Evolutionary conservation across 495 filamentous ascomycete genomes (phyloP).

Genomic region (Tuber calosporum): DNA sequence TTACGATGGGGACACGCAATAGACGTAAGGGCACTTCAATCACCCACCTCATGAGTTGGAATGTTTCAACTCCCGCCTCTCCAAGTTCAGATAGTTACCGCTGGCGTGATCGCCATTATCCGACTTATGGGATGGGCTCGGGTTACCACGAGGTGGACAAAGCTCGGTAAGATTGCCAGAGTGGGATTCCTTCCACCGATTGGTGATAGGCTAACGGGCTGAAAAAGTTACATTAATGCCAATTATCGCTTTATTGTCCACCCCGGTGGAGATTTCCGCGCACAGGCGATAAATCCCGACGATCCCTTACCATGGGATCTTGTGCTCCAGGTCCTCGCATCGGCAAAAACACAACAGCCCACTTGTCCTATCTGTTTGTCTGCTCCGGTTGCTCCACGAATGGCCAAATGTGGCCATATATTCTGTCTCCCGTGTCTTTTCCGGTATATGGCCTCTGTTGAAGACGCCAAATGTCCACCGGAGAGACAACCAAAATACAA

Average conservation of each 20-base stretch:
- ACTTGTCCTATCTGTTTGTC: constrained; percentile 92
- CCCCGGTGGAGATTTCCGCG: constrained; percentile 67
- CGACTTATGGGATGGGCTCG: constrained; percentile 79
- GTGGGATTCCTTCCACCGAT: constrained; percentile 1
- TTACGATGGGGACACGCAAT: constrained; percentile 74
- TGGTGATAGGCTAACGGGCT: constrained; percentile 17
- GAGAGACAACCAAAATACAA: constrained; percentile 77
- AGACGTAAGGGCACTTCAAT: constrained; percentile 93
- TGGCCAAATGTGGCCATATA: constrained; percentile 96
- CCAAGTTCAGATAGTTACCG: constrained; percentile 47
- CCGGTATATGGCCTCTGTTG: constrained; percentile 86
- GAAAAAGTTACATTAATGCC: constrained; percentile 74
- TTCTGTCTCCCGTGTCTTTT: constrained; percentile 92
- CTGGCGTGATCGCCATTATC: constrained; percentile 54
- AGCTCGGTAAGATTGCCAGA: constrained; percentile 54
- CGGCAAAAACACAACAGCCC: constrained; percentile 75
- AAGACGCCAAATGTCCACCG: constrained; percentile 53
- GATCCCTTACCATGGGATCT: constrained; percentile 84
- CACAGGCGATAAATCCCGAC: constrained; percentile 79
- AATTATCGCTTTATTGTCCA: constrained; percentile 96
- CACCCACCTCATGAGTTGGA: constrained; percentile 91
- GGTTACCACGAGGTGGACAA: constrained; percentile 90
- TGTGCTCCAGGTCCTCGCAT: constrained; percentile 85
- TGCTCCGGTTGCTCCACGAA: constrained; percentile 78
- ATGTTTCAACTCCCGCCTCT: constrained; percentile 67